Conservation (phyloP, 2,329 filamentous ascomycete species). For the Aureobasidium melanogenum region DNA sequence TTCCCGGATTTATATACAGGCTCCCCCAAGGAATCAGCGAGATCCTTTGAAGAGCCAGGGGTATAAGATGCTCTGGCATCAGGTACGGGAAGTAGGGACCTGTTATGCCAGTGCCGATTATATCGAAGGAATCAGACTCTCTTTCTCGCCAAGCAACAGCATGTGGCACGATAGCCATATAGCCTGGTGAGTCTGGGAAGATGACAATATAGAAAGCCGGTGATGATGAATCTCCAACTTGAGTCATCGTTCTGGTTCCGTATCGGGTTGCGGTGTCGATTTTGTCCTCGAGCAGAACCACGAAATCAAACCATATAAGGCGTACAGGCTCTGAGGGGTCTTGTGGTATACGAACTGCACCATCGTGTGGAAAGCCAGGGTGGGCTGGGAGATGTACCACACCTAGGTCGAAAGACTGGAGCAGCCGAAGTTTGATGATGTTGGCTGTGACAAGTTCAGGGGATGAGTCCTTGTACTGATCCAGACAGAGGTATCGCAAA, state of each 20-base stretch:
- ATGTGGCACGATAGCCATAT: conserved; percentile 5
- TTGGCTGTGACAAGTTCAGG: not conserved
- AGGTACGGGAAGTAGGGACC: conserved; percentile 1
- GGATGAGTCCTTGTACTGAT: not conserved
- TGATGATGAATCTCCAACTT: not conserved
- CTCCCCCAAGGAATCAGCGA: not conserved
- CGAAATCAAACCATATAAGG: conserved; percentile 8
- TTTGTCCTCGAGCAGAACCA: not conserved
- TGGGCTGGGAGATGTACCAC: not conserved
- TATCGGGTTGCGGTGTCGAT: not conserved
- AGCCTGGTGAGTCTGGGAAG: not conserved
- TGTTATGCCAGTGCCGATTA: not conserved
- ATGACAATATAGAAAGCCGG: conserved; percentile 6
- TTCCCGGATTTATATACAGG: not conserved
- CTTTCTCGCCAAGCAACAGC: not conserved
- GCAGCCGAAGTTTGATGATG: not conserved
- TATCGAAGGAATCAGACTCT: not conserved
- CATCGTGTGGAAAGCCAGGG: not conserved
- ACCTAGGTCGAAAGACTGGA: not conserved
- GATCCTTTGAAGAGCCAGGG: not conserved
- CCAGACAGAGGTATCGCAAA: not conserved
- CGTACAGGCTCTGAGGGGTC: not conserved
- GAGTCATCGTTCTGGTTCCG: not conserved
- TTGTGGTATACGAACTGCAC: not conserved
- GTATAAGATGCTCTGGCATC: not conserved